A percentile compares a stretch with the other conserved stretches of the same genome.
These are phyloP conservation scores for Platanthera guangdongensis DNA, from an alignment of 106 monocot genomes.

Conservation along the genomic window DNA sequence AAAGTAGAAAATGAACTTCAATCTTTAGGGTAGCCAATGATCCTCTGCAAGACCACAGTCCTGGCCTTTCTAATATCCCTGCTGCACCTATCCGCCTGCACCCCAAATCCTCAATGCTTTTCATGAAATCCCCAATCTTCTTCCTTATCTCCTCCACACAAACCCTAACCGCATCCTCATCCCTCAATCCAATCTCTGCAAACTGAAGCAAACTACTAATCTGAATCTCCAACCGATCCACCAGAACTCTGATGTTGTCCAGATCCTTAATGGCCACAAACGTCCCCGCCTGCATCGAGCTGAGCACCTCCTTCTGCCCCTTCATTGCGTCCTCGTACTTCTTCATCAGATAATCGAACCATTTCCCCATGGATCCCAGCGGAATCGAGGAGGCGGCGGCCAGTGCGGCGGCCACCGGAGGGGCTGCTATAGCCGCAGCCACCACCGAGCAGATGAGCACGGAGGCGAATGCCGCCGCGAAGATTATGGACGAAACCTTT, in stretches of 20 bases:
- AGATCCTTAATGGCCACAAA: slow-evolving; percentile 39
- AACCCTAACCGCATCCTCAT: slow-evolving; percentile 23
- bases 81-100: slow-evolving; percentile 40
- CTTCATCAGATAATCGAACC: slow-evolving; percentile 48
- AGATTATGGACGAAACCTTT: slow-evolving; percentile 38
- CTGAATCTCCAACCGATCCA: slow-evolving; percentile 36
- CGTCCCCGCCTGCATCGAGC: slow-evolving; percentile 27
- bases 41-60: slow-evolving; percentile 44
- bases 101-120: slow-evolving; percentile 37
- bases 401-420: slow-evolving; percentile 39
- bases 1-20: not conserved
- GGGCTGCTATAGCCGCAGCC: slow-evolving; percentile 35
- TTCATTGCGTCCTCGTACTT: slow-evolving; percentile 24
- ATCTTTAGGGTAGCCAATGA: slow-evolving; percentile 14
- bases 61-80: slow-evolving; percentile 40
- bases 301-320: slow-evolving; percentile 35
- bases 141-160: slow-evolving; percentile 35
- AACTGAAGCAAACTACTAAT: slow-evolving; percentile 15
- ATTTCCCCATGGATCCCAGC: slow-evolving; percentile 40
- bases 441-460: slow-evolving; percentile 51
- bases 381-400: slow-evolving; percentile 31
- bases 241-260: slow-evolving; percentile 37
- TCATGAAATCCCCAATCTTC: slow-evolving; percentile 25
- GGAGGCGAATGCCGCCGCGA: slow-evolving; percentile 23
- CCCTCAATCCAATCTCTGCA: slow-evolving; percentile 30